These are phyloP conservation scores for Ulota crispa DNA, from an alignment of 225 moss, liverwort and hornwort species.

Conservation along the genomic window DNA sequence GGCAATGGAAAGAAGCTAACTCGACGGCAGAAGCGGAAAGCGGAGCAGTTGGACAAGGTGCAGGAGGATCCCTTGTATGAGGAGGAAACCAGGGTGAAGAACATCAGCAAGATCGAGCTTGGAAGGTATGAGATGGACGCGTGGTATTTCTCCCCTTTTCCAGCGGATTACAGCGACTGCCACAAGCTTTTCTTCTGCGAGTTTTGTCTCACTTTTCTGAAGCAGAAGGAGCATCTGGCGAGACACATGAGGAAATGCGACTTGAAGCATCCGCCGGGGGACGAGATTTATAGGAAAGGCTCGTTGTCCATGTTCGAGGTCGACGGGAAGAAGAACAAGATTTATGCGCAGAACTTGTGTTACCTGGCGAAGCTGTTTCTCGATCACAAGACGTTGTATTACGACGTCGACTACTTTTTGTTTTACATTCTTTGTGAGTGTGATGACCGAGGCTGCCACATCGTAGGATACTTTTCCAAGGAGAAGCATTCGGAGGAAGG, in stretches of 20 bases:
- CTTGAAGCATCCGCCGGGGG: slow-evolving; percentile 84
- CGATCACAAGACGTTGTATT: slow-evolving; percentile 83
- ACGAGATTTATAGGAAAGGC: slow-evolving; percentile 82
- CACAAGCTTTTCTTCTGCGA: slow-evolving; percentile 81
- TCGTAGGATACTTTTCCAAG: slow-evolving; percentile 90
- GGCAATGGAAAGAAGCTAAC: slow-evolving; percentile 71
- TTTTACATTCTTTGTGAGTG: slow-evolving; percentile 88
- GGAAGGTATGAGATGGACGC: slow-evolving; percentile 86
- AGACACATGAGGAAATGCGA: slow-evolving; percentile 86
- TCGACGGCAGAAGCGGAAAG: slow-evolving; percentile 76
- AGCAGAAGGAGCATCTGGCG: slow-evolving; percentile 79
- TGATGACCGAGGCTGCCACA: slow-evolving; percentile 88
- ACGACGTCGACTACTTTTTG: slow-evolving; percentile 78
- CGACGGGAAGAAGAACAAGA: slow-evolving; percentile 86
- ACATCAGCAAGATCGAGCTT: slow-evolving; percentile 82
- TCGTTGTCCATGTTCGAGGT: slow-evolving; percentile 88
- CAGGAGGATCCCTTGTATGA: slow-evolving; percentile 83
- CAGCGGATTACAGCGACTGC: slow-evolving; percentile 78
- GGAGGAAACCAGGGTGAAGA: slow-evolving; percentile 84
- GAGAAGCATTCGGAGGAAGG: slow-evolving; percentile 93
- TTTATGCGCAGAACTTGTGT: slow-evolving; percentile 76
- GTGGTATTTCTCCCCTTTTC: slow-evolving; percentile 90
- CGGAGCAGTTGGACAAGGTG: slow-evolving; percentile 75
- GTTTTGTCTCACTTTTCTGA: slow-evolving; percentile 82
- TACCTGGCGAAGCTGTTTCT: slow-evolving; percentile 86